Conservation (phyloP, 2,329 filamentous ascomycete genomes). For the Didymella pinodella region DNA sequence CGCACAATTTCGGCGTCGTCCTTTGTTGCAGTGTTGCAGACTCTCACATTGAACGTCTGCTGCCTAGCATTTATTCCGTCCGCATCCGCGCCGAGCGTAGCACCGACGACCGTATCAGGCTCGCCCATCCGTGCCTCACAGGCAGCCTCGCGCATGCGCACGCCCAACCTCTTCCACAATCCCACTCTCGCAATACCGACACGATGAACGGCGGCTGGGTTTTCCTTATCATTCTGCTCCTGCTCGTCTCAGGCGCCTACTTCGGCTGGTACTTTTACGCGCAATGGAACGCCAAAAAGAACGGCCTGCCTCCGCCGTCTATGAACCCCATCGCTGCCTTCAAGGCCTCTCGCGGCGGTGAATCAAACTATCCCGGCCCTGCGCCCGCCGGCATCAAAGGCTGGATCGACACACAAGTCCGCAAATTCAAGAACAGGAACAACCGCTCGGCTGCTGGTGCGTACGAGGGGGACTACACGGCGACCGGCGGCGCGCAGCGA, state of each 20-base stretch:
- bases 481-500: conserved; percentile 45
- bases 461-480: conserved; percentile 70
- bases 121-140: conserved; percentile 15
- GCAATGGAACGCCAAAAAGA: conserved; percentile 73
- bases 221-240: conserved; percentile 75
- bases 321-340: conserved; percentile 79
- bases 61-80: conserved; percentile 13
- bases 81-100: conserved; percentile 19
- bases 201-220: conserved; percentile 58
- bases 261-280: conserved; percentile 75
- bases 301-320: conserved; percentile 77
- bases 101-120: conserved; percentile 14
- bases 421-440: conserved; percentile 70
- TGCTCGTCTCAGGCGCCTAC: conserved; percentile 67
- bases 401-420: conserved; percentile 75
- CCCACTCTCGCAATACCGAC: conserved; percentile 28
- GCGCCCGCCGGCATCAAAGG: conserved; percentile 70
- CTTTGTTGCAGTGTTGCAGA: conserved; percentile 1
- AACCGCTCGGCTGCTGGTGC: conserved; percentile 73
- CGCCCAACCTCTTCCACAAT: conserved; percentile 18
- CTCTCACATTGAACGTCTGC: not conserved
- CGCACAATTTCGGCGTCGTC: conserved; percentile 19
- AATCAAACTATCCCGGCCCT: conserved; percentile 59
- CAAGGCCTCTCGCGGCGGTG: conserved; percentile 46
- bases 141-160: conserved; percentile 26